Conservation (phyloP, 805 yeast species). For the Torulaspora indica region DNA sequence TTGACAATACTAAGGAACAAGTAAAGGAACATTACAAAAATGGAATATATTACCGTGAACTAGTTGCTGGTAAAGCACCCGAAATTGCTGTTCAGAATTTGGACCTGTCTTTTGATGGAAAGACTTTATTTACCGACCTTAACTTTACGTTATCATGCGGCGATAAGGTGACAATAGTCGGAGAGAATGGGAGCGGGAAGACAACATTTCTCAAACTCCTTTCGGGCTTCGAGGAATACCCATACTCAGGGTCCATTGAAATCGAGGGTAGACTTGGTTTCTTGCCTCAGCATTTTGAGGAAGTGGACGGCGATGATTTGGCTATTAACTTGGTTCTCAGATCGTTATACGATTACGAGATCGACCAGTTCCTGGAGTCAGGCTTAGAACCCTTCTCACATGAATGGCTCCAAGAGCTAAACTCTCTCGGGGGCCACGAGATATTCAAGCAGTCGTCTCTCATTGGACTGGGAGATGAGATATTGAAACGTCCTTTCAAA, state of each 20-base stretch:
- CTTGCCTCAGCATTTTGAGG: conserved; percentile 18
- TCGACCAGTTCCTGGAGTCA: conserved; percentile 10
- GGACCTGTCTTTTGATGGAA: conserved; percentile 14
- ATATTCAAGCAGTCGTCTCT: conserved; percentile 15
- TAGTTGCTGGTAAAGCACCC: conserved; percentile 14
- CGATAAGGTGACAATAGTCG: conserved; percentile 41
- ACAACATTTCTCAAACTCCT: conserved; percentile 46
- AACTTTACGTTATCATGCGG: conserved; percentile 15
- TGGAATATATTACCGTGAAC: conserved; percentile 16
- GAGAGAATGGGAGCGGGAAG: conserved; percentile 51
- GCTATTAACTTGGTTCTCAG: conserved; percentile 13
- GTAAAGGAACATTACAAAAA: conserved; percentile 10
- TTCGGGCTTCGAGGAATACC: conserved; percentile 35
- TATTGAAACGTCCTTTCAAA: conserved; percentile 15
- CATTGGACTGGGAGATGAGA: conserved; percentile 13
- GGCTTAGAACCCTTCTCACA: conserved; percentile 12
- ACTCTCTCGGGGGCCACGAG: conserved; percentile 18
- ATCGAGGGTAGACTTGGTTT: conserved; percentile 18
- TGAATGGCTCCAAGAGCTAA: conserved; percentile 18
- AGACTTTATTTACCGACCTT: conserved; percentile 15
- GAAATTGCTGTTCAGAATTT: conserved; percentile 11
- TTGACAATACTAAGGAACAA: conserved; percentile 2
- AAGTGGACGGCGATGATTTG: conserved; percentile 15
- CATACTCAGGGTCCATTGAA: conserved; percentile 17
- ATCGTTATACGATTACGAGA: conserved; percentile 13